Evolutionary conservation across 2,329 filamentous ascomycete genomes (phyloP), one percentile per base, ranked within the genome.

Genomic region (Colletotrichum shisoi): DNA sequence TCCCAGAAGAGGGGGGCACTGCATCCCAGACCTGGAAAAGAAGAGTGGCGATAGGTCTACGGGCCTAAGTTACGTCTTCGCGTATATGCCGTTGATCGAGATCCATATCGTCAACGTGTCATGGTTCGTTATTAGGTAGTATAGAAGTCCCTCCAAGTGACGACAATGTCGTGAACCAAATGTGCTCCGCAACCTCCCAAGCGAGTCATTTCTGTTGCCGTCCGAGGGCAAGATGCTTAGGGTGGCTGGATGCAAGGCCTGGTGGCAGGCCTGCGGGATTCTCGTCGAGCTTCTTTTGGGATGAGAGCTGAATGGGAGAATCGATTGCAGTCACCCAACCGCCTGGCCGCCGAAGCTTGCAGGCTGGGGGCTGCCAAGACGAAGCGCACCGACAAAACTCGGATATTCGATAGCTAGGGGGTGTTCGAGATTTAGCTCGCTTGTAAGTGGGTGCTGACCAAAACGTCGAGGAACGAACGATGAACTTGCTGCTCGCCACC

Each of bases 121-220:
- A 64, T 70, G 24, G 61, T 73, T 27, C 70, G 75, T 0, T 71
- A 74, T 15, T n/a, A 5, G 71, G 69, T 27, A 73, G 75, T 31
- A 31, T 31, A 19, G 72, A 71, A 15, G 58, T 72, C 31, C 72
- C 71, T 11, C 73, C 70, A 68, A 13, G 13, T 7, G 31, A 21
- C 19, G 31, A 37, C 52, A 42, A 39, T 74, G 73, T 0, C 69
- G 74, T 4, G 74, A 77, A 37, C 74, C 74, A 2, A 73, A 70
- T n/a, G 69, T 70, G 2, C 70, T 71, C 1, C 57, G 67, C 11
- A 31, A 60, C 8, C 71, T 72, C 17, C 49, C 58, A 1, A 70
- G 71, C 12, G 42, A 71, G 5, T 63, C 76, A 13, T 44, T 61
- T 3, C 52, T 58, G 2, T 67, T 78, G 3, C 73, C 74, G 1